Evolutionary conservation across 2,329 filamentous ascomycete species (phyloP), one percentile per base, ranked within the genome.

Genomic region (Aspergillus sergii): DNA sequence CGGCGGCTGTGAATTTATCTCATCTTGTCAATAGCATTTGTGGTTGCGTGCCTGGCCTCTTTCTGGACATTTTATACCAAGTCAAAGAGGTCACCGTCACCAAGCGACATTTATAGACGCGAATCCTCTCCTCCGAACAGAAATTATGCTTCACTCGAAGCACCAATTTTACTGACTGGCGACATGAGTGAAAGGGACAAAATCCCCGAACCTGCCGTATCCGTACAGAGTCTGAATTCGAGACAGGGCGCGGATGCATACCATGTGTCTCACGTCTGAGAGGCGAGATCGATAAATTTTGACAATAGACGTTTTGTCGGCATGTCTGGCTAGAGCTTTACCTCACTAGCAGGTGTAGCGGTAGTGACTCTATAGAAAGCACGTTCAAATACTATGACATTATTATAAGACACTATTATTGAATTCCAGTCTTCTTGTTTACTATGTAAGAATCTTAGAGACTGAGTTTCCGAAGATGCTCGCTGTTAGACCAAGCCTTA

Each of bases 51-150:
- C 10, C 50, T 62, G 11, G 57, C 61, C 19, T 59, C 61, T 2
- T 62, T 59, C 43, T 62, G 61, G 61, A 62, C 61, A 2, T 46
- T 62, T 6, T 59, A 62, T 23, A 62, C 61, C 11, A 59, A 48
- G 28, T 30, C 21, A 26, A 56, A 59, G 39, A 9, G 41, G 9
- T 9, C 41, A 1, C 2, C 41, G 10, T 9, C 41, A 43, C 12
- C 41, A 11, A 21, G 41, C 41, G 41, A n/a, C 11, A n/a, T n/a
- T n/a, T n/a, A 43, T 21, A 10, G 19, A 21, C 41, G 19, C 7
- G 19, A 21, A n/a, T 3, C 19, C 8, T 43, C n/a, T 2, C 12
- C 41, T 11, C 41, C 41, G 41, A 21, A n/a, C 10, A 21, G 41
- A 21, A 43, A n/a, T 21, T 43, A 43, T n/a, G n/a, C 16, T 8